phyloP scores from a whole-genome alignment of 495 filamentous ascomycete species.

The Hyaloscypha hepaticicola region DNA sequence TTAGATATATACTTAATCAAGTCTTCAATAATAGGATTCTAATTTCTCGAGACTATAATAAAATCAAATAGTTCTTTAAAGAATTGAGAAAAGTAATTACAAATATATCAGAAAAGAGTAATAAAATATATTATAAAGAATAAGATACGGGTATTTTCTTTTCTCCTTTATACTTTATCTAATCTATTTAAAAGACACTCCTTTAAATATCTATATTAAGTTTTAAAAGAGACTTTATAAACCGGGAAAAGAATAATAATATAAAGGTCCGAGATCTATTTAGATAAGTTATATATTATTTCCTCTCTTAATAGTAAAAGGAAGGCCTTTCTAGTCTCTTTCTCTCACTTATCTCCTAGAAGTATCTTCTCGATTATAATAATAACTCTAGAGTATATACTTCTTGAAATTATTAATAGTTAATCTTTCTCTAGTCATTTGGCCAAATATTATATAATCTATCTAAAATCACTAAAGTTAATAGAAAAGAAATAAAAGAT shows the following conservation, averaged over 20 bases:
- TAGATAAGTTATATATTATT: constrained; percentile 23
- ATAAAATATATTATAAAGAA: constrained; percentile 29
- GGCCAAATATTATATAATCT: constrained; percentile 21
- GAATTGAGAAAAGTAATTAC: constrained; percentile 21
- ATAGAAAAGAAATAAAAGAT: constrained; percentile 27
- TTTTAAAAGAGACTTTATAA: background rate
- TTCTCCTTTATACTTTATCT: constrained; percentile 21
- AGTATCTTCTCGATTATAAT: constrained; percentile 9
- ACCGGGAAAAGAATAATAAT: constrained; percentile 22
- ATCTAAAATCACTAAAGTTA: constrained; percentile 26
- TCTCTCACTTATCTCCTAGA: constrained; percentile 1
- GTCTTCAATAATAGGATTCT: constrained; percentile 19
- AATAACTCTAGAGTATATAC: constrained; percentile 12
- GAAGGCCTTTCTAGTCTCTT: constrained; percentile 27
- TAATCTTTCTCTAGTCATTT: constrained; percentile 22
- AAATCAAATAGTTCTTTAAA: constrained; percentile 29
- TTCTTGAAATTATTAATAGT: constrained; percentile 15
- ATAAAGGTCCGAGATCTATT: constrained; percentile 26
- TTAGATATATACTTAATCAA: constrained; percentile 22
- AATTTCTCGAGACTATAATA: constrained; percentile 22
- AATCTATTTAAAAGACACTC: constrained; percentile 10
- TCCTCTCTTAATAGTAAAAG: constrained; percentile 26
- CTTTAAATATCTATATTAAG: constrained; percentile 14
- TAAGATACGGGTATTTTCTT: constrained; percentile 15
- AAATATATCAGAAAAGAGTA: constrained; percentile 24